A percentile compares a stretch with the other conserved stretches of the same genome.
phyloP scores from a whole-genome alignment of 2,329 filamentous ascomycete species.

The Hypoxylon sp. region DNA sequence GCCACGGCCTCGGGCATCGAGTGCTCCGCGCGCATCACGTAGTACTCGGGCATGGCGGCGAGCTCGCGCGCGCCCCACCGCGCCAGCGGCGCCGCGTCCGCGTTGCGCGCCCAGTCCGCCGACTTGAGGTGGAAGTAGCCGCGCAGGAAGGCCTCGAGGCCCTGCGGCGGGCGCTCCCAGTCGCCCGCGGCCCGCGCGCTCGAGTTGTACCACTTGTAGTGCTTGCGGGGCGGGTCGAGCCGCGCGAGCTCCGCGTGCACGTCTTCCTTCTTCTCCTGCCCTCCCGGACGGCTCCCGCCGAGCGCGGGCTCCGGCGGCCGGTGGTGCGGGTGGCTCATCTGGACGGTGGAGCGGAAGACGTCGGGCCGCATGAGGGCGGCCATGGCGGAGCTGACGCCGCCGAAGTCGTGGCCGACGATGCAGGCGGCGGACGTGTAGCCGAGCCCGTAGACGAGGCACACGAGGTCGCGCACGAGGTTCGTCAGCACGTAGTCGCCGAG shows the following conservation, averaged over 20 bases:
- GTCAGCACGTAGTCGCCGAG: conserved; percentile 64
- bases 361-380: conserved; percentile 70
- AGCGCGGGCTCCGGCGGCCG: conserved; percentile 58
- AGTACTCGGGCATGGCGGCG: conserved; percentile 70
- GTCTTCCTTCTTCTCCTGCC: conserved; percentile 44
- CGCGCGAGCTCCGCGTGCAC: conserved; percentile 64
- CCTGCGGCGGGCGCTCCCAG: conserved; percentile 44
- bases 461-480: conserved; percentile 66
- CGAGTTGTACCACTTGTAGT: conserved; percentile 74
- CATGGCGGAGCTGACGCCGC: conserved; percentile 66
- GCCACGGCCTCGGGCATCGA: conserved; percentile 67
- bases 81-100: conserved; percentile 59
- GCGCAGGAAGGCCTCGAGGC: conserved; percentile 65
- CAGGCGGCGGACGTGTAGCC: conserved; percentile 65
- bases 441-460: conserved; percentile 67
- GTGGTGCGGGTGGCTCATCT: conserved; percentile 73
- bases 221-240: conserved; percentile 66
- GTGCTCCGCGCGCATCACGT: conserved; percentile 66
- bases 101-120: conserved; percentile 64
- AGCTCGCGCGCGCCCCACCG: conserved; percentile 66
- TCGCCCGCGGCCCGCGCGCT: conserved; percentile 59
- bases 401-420: conserved; percentile 73
- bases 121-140: conserved; percentile 75
- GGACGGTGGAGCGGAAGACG: conserved; percentile 66
- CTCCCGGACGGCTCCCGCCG: conserved; percentile 27